phyloP scores from a whole-genome alignment of 2,329 filamentous ascomycete genomes.

The Neopestalotiopsis rosae region DNA sequence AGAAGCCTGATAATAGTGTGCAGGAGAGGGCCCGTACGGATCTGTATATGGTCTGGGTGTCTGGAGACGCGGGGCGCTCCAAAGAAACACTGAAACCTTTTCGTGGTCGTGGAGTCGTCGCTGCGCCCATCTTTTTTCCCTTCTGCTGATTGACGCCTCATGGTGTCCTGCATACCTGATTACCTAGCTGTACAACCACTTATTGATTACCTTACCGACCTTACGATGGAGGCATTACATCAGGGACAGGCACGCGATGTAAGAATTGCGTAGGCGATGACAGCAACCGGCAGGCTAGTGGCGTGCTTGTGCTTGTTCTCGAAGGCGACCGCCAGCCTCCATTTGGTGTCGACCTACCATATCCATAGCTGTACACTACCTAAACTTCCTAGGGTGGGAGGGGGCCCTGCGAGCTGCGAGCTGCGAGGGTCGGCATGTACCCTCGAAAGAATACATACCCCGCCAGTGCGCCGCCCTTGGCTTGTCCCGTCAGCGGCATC shows the following conservation, averaged over 20 bases:
- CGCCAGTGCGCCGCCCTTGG: conserved; percentile 13
- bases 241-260: conserved; percentile 1
- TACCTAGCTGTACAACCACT: background rate
- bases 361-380: background rate
- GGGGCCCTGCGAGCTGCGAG: background rate
- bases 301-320: background rate
- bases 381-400: background rate
- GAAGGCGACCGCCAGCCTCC: background rate
- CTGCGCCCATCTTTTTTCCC: background rate
- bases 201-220: too few species aligned
- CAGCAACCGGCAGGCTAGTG: conserved; percentile 5
- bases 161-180: background rate
- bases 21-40: background rate
- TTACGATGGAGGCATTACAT: background rate
- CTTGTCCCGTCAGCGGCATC: conserved; percentile 7
- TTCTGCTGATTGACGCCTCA: background rate
- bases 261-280: conserved; percentile 5
- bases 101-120: background rate
- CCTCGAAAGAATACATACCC: background rate
- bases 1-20: background rate
- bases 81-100: background rate
- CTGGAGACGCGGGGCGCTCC: background rate
- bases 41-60: background rate
- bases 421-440: background rate
- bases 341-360: background rate